phyloP scores from a whole-genome alignment of 2,329 filamentous ascomycete species.

The Proliferodiscus dingleyae region DNA sequence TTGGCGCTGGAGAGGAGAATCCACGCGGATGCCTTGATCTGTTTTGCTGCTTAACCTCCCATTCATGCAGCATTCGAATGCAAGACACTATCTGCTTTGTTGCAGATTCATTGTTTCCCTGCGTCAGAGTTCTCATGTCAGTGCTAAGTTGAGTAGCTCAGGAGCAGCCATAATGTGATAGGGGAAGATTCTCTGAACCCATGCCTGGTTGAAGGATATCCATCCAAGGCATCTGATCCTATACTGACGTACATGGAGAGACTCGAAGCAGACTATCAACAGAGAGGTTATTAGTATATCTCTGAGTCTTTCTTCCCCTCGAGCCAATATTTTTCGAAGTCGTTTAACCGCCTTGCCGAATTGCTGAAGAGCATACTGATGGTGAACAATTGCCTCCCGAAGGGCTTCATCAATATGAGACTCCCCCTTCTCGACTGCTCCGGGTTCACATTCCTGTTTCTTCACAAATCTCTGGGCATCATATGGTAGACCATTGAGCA shows the following conservation, averaged over 20 bases:
- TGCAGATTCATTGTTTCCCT: slow-evolving; percentile 18
- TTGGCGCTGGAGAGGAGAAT: slow-evolving; percentile 20
- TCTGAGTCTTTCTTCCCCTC: slow-evolving; percentile 12
- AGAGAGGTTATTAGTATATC: slow-evolving; percentile 18
- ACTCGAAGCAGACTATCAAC: slow-evolving; percentile 19
- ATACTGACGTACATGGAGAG: slow-evolving; percentile 8
- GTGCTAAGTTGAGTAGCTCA: too few species aligned
- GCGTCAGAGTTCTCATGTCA: too few species aligned
- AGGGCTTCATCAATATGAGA: background rate
- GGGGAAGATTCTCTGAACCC: too few species aligned
- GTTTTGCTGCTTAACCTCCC: slow-evolving; percentile 22
- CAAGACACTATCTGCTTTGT: slow-evolving; percentile 17
- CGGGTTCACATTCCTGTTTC: background rate
- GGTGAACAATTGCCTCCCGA: slow-evolving; percentile 12
- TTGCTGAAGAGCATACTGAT: slow-evolving; percentile 14
- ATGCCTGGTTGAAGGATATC: too few species aligned
- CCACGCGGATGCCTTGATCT: slow-evolving; percentile 14
- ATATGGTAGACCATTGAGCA: background rate
- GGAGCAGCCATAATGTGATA: too few species aligned
- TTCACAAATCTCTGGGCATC: background rate
- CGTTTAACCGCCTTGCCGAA: slow-evolving; percentile 19
- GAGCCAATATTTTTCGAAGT: slow-evolving; percentile 12
- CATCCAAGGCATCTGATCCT: too few species aligned
- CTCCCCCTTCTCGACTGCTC: background rate
- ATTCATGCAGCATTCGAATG: slow-evolving; percentile 27